Conservation (phyloP, 2,329 filamentous ascomycete species). For the Ophiocordyceps camponoti-floridani region DNA sequence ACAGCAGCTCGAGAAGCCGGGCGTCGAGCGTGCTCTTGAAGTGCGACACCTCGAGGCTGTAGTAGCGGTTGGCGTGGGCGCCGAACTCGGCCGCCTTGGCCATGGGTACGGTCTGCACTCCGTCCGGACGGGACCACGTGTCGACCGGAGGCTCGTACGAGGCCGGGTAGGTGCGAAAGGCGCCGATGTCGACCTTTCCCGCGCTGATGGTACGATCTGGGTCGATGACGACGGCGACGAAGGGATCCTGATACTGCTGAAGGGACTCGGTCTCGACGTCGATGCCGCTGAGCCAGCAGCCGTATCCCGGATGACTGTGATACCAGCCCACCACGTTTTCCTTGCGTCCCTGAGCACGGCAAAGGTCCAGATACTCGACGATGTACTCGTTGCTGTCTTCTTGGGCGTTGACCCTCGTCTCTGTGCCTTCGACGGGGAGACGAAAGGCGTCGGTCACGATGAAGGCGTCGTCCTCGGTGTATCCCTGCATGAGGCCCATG, state of each 20-base stretch:
- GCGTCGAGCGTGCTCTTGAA: constrained; percentile 88
- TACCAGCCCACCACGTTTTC: constrained; percentile 98
- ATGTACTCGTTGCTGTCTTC: constrained; percentile 96
- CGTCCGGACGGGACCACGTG: constrained; percentile 21
- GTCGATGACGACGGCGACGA: constrained; percentile 90
- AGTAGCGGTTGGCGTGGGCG: constrained; percentile 79
- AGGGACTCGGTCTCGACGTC: constrained; percentile 77
- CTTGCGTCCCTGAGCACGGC: constrained; percentile 55
- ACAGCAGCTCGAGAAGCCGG: constrained; percentile 70
- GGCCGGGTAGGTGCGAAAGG: constrained; percentile 79
- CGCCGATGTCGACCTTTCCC: constrained; percentile 92
- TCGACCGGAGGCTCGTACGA: constrained; percentile 37
- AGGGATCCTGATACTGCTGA: constrained; percentile 73
- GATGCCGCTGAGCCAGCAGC: constrained; percentile 94
- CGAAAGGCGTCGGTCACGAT: constrained; percentile 90
- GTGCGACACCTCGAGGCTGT: constrained; percentile 76
- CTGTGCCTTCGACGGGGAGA: constrained; percentile 91
- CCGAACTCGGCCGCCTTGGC: constrained; percentile 93
- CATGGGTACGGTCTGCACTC: constrained; percentile 67
- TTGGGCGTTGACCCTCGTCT: constrained; percentile 92
- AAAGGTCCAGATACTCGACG: constrained; percentile 63
- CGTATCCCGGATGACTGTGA: constrained; percentile 92
- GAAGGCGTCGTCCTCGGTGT: constrained; percentile 68
- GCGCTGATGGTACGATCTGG: constrained; percentile 88
- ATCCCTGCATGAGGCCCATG: constrained; percentile 97